These are phyloP conservation scores for Tripterygium wilfordii DNA, from an alignment of 177 flowering plant genomes.

Conservation along the genomic window DNA sequence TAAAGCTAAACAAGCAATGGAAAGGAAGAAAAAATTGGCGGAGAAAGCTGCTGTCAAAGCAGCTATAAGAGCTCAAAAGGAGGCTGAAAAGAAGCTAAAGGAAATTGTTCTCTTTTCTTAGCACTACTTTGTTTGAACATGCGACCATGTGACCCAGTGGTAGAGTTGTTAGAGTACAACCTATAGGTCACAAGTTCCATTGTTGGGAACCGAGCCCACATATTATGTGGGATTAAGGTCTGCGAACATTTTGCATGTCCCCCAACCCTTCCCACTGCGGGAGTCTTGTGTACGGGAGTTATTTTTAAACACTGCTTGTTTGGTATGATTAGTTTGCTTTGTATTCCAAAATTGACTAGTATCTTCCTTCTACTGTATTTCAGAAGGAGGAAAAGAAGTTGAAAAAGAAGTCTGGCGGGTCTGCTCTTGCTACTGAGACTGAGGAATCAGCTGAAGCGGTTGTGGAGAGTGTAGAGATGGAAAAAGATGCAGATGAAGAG, in stretches of 20 bases:
- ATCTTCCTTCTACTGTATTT: slow-evolving; percentile 1
- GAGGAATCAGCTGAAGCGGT: slow-evolving; percentile 39
- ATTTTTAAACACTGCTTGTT: too few species aligned
- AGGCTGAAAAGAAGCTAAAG: slow-evolving; percentile 80
- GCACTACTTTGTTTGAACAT: not conserved
- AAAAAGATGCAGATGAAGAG: slow-evolving; percentile 34
- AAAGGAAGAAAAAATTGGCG: slow-evolving; percentile 85
- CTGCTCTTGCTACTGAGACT: slow-evolving; percentile 14
- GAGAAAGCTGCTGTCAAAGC: slow-evolving; percentile 92
- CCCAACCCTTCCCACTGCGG: too few species aligned
- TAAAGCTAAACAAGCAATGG: slow-evolving; percentile 70
- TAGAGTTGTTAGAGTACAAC: too few species aligned
- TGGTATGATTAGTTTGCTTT: not conserved
- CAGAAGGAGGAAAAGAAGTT: slow-evolving; percentile 90
- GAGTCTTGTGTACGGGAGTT: too few species aligned
- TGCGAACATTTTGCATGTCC: too few species aligned
- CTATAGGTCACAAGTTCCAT: too few species aligned
- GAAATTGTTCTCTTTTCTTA: slow-evolving; percentile 6
- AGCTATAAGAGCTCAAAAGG: slow-evolving; percentile 74
- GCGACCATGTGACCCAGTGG: too few species aligned
- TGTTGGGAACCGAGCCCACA: too few species aligned
- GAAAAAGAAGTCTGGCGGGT: slow-evolving; percentile 65
- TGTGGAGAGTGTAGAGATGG: slow-evolving; percentile 36
- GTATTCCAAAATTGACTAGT: slow-evolving; percentile 1
- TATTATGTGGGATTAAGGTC: too few species aligned